Evolutionary conservation across 345 rosid genomes (phyloP).

Genomic region (Salix arbutifolia): DNA sequence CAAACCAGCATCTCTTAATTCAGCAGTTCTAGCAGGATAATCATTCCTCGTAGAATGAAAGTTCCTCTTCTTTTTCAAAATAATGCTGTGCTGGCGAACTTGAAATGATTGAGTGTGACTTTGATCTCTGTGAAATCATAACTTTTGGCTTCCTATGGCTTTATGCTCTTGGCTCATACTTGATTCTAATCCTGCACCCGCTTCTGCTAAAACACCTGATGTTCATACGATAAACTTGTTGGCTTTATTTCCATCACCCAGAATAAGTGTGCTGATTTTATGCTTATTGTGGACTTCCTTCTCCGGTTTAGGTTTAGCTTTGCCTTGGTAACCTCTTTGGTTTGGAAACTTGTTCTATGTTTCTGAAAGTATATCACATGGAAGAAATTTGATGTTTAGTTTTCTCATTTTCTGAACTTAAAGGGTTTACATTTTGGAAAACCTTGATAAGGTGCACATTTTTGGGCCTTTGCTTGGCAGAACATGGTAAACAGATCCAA

Average conservation of each 20-base stretch:
- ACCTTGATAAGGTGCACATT: background rate
- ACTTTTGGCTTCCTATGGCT: background rate
- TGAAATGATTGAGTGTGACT: background rate
- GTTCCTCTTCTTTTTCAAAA: background rate
- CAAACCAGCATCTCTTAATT: background rate
- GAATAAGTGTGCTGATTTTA: background rate
- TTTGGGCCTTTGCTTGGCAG: background rate
- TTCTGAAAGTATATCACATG: background rate
- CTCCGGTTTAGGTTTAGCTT: background rate
- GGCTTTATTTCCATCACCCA: background rate
- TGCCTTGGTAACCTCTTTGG: background rate
- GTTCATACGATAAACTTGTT: background rate
- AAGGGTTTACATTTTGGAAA: background rate
- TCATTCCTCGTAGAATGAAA: background rate
- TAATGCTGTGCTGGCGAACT: background rate
- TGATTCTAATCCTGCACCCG: background rate
- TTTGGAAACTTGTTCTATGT: background rate
- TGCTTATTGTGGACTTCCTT: background rate
- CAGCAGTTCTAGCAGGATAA: background rate
- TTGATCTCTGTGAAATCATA: background rate
- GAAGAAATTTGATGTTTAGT: background rate
- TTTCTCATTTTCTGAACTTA: background rate
- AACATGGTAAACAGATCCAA: background rate
- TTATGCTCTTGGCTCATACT: background rate
- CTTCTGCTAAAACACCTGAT: background rate